These are phyloP conservation scores for Pythium sukuiense DNA, from an alignment of 352 stramenopile species.

Conservation along the genomic window DNA sequence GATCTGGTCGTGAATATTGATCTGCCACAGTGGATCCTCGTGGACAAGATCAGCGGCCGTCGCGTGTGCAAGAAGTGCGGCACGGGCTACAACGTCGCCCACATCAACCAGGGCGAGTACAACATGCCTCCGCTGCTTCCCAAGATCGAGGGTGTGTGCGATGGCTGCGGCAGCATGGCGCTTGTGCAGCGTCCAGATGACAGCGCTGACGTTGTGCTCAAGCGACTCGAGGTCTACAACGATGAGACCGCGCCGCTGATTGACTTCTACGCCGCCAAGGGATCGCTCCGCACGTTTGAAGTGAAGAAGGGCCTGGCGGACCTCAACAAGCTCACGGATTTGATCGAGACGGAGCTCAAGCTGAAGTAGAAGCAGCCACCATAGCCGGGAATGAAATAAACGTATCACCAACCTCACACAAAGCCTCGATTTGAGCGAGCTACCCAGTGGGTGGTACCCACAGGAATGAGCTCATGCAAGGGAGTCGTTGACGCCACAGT, in stretches of 20 bases:
- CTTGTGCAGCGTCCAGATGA: slow-evolving; percentile 87
- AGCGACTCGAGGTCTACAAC: slow-evolving; percentile 88
- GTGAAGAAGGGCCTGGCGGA: slow-evolving; percentile 86
- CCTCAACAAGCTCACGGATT: slow-evolving; percentile 68
- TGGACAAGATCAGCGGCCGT: slow-evolving; percentile 88
- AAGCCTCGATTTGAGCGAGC: too few species aligned
- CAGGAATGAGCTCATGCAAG: too few species aligned
- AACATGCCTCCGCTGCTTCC: slow-evolving; percentile 89
- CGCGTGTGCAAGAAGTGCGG: slow-evolving; percentile 84
- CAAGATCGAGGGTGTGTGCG: slow-evolving; percentile 79
- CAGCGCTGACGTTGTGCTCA: slow-evolving; percentile 70
- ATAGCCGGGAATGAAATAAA: not conserved
- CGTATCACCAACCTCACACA: not conserved
- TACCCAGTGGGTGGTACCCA: too few species aligned
- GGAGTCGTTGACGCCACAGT: too few species aligned
- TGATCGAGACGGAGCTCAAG: slow-evolving; percentile 65
- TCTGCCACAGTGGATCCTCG: slow-evolving; percentile 84
- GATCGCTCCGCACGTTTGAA: slow-evolving; percentile 76
- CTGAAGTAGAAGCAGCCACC: slow-evolving; percentile 33
- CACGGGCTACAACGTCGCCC: slow-evolving; percentile 86
- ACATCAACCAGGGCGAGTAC: slow-evolving; percentile 86
- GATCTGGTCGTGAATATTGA: slow-evolving; percentile 90
- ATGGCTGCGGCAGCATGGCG: slow-evolving; percentile 68
- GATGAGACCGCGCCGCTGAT: slow-evolving; percentile 85
- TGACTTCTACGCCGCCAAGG: slow-evolving; percentile 83